Percentiles rank a stretch among this genome's conserved stretches.
These are phyloP conservation scores for Rhytidiadelphus loreus DNA, from an alignment of 225 moss, liverwort and hornwort genomes.

Conservation along the genomic window DNA sequence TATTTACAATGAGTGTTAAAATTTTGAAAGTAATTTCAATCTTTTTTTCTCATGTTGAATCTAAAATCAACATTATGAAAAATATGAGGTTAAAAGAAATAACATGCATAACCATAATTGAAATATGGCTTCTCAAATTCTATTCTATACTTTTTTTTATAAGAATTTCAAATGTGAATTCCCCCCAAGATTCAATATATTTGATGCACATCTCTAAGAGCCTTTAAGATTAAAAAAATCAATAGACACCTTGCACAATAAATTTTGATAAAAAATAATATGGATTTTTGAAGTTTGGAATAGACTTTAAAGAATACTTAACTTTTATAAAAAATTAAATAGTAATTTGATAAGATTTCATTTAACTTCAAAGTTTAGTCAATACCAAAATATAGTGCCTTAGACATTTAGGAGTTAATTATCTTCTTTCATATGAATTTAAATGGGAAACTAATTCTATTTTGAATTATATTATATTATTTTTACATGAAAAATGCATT, in stretches of 20 bases:
- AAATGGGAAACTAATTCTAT: too few relatives aligned
- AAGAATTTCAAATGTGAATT: neutral
- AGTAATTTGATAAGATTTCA: neutral
- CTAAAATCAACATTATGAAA: neutral
- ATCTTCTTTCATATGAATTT: too few relatives aligned
- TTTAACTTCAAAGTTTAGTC: neutral
- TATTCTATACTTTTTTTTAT: neutral
- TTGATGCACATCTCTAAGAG: neutral
- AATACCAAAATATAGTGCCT: fast-evolving
- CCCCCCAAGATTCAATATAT: fast-evolving
- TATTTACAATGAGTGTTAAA: too few relatives aligned
- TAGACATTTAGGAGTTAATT: neutral
- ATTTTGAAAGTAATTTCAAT: neutral
- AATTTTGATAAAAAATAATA: neutral
- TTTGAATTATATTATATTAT: too few relatives aligned
- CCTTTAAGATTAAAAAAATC: neutral
- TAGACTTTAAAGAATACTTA: neutral
- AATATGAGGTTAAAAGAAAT: neutral
- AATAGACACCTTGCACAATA: neutral
- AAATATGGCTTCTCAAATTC: neutral
- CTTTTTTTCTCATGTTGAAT: neutral
- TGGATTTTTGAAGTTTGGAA: neutral
- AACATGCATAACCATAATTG: neutral
- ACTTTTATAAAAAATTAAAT: neutral
- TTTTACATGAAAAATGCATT: too few relatives aligned